phyloP scores from a whole-genome alignment of 805 yeast species.

The Yarrowia keelungensis region DNA sequence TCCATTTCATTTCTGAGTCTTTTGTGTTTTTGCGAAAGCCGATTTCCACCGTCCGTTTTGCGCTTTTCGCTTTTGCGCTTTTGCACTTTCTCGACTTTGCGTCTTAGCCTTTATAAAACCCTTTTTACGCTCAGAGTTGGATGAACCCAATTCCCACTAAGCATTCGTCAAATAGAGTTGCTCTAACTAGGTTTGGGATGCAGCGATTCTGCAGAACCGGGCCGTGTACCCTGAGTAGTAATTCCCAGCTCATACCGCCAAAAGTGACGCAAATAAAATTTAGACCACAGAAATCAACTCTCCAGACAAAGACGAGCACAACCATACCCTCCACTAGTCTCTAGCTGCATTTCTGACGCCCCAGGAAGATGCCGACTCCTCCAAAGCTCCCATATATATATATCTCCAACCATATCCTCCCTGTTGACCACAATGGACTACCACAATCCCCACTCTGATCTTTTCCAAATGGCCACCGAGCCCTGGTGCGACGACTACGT shows the following conservation, averaged over 20 bases:
- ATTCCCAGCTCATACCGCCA: neutral
- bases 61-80: neutral
- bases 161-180: conserved; percentile 17
- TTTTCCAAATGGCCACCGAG: conserved; percentile 34
- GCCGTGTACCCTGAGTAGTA: conserved; percentile 22
- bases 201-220: conserved; percentile 38
- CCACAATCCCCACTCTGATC: conserved; percentile 32
- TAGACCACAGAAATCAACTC: neutral
- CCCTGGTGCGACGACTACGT: conserved; percentile 38
- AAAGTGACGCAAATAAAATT: neutral
- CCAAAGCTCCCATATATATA: conserved; percentile 8
- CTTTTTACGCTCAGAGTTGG: conserved; percentile 1
- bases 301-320: neutral
- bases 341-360: neutral
- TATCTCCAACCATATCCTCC: conserved; percentile 27
- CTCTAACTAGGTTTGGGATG: conserved; percentile 12
- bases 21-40: conserved; percentile 14
- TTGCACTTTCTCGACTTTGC: neutral
- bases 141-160: neutral
- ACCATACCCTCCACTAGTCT: neutral
- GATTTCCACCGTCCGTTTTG: neutral
- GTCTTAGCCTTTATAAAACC: conserved; percentile 4
- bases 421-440: conserved; percentile 22
- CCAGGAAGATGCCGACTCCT: neutral
- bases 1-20: conserved; percentile 21